These are phyloP conservation scores for Aschersonia sp. DNA, from an alignment of 2,329 filamentous ascomycete genomes.

Conservation along the genomic window DNA sequence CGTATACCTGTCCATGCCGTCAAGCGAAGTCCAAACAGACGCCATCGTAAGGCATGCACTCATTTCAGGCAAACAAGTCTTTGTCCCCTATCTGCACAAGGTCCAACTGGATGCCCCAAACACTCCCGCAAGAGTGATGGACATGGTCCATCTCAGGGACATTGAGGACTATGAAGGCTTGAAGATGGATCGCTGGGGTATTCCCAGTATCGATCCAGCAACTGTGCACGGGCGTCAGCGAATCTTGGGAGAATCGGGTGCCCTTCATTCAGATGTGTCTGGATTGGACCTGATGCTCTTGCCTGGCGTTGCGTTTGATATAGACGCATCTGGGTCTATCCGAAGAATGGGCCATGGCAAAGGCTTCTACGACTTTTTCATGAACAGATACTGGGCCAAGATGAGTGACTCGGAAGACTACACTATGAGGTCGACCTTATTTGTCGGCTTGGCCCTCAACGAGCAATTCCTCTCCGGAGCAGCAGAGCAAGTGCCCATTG, in stretches of 20 bases:
- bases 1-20: constrained; percentile 88
- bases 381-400: constrained; percentile 54
- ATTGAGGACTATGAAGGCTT: constrained; percentile 67
- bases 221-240: constrained; percentile 55
- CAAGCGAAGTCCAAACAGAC: constrained; percentile 72
- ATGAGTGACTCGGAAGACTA: constrained; percentile 16
- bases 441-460: constrained; percentile 67
- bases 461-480: constrained; percentile 63
- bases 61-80: constrained; percentile 65
- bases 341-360: constrained; percentile 83
- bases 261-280: constrained; percentile 22
- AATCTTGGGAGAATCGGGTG: constrained; percentile 51
- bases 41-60: constrained; percentile 73
- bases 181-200: constrained; percentile 76
- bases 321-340: constrained; percentile 37
- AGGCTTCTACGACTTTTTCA: constrained; percentile 92
- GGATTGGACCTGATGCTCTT: constrained; percentile 77
- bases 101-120: constrained; percentile 28
- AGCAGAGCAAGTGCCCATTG: constrained; percentile 56
- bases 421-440: constrained; percentile 24
- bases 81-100: constrained; percentile 77
- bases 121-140: constrained; percentile 63
- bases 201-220: constrained; percentile 63
- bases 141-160: constrained; percentile 73
- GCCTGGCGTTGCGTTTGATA: constrained; percentile 86